Evolutionary conservation across 1,284 basidiomycete species (phyloP).

Genomic region (Meripilus lineatus): DNA sequence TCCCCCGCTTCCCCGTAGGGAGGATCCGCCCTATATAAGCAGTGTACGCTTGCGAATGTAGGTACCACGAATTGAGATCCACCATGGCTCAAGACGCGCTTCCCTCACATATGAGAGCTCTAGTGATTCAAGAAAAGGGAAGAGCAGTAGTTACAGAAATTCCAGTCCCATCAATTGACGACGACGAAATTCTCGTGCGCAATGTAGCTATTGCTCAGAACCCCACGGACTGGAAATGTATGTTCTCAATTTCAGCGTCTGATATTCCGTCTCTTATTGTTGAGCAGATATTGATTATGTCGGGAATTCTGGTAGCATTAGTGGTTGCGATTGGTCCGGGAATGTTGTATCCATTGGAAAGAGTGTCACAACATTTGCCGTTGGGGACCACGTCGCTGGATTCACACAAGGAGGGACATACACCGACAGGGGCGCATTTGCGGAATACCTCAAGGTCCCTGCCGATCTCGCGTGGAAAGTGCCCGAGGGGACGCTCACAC

Average conservation of each 20-base stretch:
- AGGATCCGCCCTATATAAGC: too few relatives aligned
- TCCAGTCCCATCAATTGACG: conserved; percentile 19
- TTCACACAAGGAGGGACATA: conserved; percentile 21
- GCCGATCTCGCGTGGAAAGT: conserved; percentile 29
- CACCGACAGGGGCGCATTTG: conserved; percentile 29
- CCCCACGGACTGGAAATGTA: conserved; percentile 25
- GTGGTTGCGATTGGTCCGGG: conserved; percentile 22
- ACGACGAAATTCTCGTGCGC: conserved; percentile 23
- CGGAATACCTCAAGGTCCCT: conserved; percentile 34
- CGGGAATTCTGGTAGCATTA: not conserved
- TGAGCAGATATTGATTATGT: conserved; percentile 14
- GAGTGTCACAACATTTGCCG: conserved; percentile 15
- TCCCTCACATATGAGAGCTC: conserved; percentile 14
- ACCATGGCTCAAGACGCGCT: too few relatives aligned
- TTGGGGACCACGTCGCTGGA: conserved; percentile 23
- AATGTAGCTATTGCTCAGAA: conserved; percentile 22
- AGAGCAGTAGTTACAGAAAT: conserved; percentile 17
- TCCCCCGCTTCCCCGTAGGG: too few relatives aligned
- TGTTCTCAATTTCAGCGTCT: too few relatives aligned
- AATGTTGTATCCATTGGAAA: conserved; percentile 19
- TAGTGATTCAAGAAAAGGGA: conserved; percentile 10
- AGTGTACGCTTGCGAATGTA: too few relatives aligned
- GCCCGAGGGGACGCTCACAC: conserved; percentile 23
- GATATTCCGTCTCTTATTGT: too few relatives aligned
- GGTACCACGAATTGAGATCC: too few relatives aligned